These are phyloP conservation scores for Backusella circina DNA, from an alignment of 192 early-diverging fungal species.

Conservation along the genomic window DNA sequence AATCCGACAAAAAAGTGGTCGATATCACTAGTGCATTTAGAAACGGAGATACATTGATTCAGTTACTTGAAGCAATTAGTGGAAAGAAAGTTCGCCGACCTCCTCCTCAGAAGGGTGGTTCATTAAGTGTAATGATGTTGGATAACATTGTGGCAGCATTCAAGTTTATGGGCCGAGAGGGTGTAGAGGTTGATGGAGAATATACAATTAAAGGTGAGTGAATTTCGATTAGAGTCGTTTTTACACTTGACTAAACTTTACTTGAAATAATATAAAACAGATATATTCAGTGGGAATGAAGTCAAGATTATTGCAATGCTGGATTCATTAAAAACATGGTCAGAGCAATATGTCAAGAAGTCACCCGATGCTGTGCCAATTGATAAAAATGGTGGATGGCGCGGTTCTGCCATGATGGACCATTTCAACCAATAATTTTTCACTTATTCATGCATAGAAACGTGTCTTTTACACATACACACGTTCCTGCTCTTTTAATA, in stretches of 20 bases:
- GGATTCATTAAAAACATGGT: constrained; percentile 27
- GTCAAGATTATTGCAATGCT: constrained; percentile 27
- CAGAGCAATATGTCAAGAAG: constrained; percentile 11
- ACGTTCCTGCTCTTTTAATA: not conserved
- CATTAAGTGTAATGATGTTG: constrained; percentile 44
- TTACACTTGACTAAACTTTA: not conserved
- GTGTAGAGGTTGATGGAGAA: constrained; percentile 44
- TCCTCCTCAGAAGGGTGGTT: constrained; percentile 42
- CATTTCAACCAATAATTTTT: no score
- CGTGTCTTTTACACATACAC: not conserved
- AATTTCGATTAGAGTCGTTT: not conserved
- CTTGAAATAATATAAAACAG: not conserved
- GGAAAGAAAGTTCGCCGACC: constrained; percentile 44
- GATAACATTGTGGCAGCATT: constrained; percentile 51
- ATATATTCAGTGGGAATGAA: constrained; percentile 35
- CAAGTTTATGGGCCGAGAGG: constrained; percentile 56
- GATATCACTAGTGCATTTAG: constrained; percentile 45
- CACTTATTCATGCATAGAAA: not conserved
- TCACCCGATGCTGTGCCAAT: not conserved
- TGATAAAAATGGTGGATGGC: constrained; percentile 8
- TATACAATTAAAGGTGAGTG: constrained; percentile 50
- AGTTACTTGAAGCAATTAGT: constrained; percentile 43
- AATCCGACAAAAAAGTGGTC: constrained; percentile 30
- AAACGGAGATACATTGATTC: constrained; percentile 46
- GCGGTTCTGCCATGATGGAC: constrained; percentile 1